Evolutionary conservation across 345 rosid genomes (phyloP).

Genomic region (Lepidium didymum): DNA sequence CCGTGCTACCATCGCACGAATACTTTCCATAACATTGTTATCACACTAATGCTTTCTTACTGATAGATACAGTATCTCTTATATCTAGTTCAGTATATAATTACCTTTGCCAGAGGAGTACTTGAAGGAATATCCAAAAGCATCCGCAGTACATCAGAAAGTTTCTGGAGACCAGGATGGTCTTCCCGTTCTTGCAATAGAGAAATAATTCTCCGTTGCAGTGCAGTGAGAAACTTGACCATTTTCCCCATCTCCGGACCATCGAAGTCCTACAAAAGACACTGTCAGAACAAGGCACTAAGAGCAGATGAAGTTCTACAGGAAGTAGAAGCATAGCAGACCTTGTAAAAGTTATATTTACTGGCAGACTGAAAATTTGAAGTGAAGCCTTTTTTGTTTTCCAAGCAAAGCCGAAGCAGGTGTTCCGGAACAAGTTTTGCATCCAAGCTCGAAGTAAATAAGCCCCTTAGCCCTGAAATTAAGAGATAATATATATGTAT

Average conservation of each 20-base stretch:
- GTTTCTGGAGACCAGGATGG: conserved; percentile 71
- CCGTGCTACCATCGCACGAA: background rate
- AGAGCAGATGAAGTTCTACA: background rate
- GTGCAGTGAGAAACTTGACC: conserved; percentile 53
- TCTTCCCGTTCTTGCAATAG: conserved; percentile 70
- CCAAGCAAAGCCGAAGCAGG: conserved; percentile 61
- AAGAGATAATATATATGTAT: background rate
- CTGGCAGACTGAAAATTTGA: conserved; percentile 31
- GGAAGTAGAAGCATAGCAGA: conserved; percentile 24
- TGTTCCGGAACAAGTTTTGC: conserved; percentile 79
- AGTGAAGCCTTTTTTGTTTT: conserved; percentile 41
- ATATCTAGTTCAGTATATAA: background rate
- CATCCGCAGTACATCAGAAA: conserved; percentile 60
- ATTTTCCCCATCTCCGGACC: conserved; percentile 60
- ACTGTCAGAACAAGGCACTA: conserved; percentile 5
- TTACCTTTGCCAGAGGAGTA: conserved; percentile 89
- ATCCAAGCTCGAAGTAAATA: conserved; percentile 58
- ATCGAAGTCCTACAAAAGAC: conserved; percentile 56
- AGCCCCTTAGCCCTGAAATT: conserved; percentile 55
- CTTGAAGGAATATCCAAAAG: conserved; percentile 62
- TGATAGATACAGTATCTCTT: background rate
- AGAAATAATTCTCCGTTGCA: conserved; percentile 37
- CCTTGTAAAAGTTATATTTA: conserved; percentile 89
- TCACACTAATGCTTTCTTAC: conserved; percentile 1
- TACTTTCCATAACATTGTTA: background rate